These are phyloP conservation scores for Fusarium sp. DNA, from an alignment of 2,329 filamentous ascomycete genomes.

Conservation along the genomic window DNA sequence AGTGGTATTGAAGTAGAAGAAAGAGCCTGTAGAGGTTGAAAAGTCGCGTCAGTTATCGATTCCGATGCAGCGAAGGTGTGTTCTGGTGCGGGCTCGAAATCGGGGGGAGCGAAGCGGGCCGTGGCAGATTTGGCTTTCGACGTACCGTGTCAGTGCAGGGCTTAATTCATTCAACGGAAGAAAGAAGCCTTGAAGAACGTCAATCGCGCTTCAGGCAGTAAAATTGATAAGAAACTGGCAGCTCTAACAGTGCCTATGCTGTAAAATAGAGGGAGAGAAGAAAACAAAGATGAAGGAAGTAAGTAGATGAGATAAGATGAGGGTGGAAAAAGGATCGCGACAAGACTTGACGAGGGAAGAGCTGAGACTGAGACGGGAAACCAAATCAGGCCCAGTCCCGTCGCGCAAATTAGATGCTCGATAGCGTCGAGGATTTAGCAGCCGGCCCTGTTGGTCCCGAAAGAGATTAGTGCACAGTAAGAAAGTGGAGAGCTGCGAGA, in stretches of 20 bases:
- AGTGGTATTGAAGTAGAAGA: conserved; percentile 11
- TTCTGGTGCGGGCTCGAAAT: conserved; percentile 26
- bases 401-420: conserved; percentile 48
- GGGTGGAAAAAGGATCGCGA: conserved; percentile 44
- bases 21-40: conserved; percentile 15
- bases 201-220: conserved; percentile 28
- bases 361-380: conserved; percentile 43
- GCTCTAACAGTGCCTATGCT: conserved; percentile 29
- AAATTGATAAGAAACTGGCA: conserved; percentile 15
- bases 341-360: conserved; percentile 36
- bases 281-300: conserved; percentile 31
- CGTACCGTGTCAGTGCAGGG: conserved; percentile 44
- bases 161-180: conserved; percentile 37
- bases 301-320: too few relatives aligned
- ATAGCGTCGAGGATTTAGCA: conserved; percentile 46
- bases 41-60: conserved; percentile 35
- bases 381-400: conserved; percentile 6
- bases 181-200: conserved; percentile 14
- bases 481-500: conserved; percentile 42
- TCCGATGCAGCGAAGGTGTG: conserved; percentile 8
- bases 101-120: conserved; percentile 26
- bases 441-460: conserved; percentile 38
- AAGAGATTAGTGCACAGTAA: conserved; percentile 27
- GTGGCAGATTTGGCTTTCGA: conserved; percentile 23
- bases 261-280: conserved; percentile 29